These are phyloP conservation scores for Coleophoma cylindrospora DNA, from an alignment of 2,329 filamentous ascomycete genomes.

Conservation along the genomic window DNA sequence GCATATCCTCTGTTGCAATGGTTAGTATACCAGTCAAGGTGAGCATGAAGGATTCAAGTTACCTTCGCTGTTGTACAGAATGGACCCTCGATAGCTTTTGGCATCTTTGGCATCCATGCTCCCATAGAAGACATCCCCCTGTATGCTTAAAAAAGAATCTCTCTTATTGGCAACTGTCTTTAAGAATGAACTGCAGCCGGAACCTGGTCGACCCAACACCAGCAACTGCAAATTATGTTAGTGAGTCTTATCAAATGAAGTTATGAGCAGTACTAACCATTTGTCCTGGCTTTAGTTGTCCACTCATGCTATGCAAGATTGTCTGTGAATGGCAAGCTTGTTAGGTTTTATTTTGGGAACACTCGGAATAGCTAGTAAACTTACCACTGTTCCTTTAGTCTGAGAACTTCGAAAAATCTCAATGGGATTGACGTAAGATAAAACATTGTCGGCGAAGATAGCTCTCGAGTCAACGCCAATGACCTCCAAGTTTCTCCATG, in stretches of 20 bases:
- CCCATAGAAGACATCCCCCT: conserved; percentile 51
- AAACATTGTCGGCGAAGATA: conserved; percentile 3
- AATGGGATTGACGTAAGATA: conserved; percentile 5
- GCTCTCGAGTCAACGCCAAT: conserved; percentile 4
- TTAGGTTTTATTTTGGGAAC: background rate
- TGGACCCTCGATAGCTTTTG: conserved; percentile 43
- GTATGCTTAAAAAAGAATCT: conserved; percentile 47
- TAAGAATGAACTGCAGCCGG: conserved; percentile 63
- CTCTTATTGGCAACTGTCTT: conserved; percentile 61
- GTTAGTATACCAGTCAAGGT: background rate
- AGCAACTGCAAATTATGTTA: conserved; percentile 23
- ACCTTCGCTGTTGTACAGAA: conserved; percentile 38
- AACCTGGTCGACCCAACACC: conserved; percentile 59
- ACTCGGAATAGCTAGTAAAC: background rate
- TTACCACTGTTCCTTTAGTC: background rate
- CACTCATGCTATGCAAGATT: conserved; percentile 3
- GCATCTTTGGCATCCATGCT: conserved; percentile 31
- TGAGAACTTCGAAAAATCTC: background rate
- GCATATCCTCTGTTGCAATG: background rate
- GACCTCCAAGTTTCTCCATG: conserved; percentile 2
- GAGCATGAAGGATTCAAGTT: no score
- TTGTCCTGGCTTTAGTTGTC: conserved; percentile 6
- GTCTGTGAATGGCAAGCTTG: background rate
- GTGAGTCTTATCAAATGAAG: no score
- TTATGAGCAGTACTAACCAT: background rate